Percentiles rank a stretch among this genome's conserved stretches.
Conservation (phyloP, 2,329 filamentous ascomycete genomes). For the Diplodia seriata region DNA sequence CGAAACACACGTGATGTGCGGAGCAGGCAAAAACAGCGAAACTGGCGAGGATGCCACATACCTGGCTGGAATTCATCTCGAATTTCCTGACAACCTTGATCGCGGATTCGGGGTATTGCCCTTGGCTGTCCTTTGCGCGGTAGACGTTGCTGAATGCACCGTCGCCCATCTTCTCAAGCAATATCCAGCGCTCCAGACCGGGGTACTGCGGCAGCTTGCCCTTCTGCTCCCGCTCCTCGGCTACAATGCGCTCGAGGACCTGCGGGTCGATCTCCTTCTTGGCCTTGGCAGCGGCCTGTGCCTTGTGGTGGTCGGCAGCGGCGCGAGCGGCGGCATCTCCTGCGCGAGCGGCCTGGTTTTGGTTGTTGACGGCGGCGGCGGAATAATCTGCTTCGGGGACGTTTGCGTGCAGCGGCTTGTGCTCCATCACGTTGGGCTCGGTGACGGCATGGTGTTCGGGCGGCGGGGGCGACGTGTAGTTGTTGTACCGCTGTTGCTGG, state of each 20-base stretch:
- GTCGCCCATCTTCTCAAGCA: slow-evolving; percentile 97
- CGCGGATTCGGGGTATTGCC: slow-evolving; percentile 79
- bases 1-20: slow-evolving; percentile 20
- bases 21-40: slow-evolving; percentile 33
- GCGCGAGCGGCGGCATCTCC: slow-evolving; percentile 69
- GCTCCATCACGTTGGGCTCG: slow-evolving; percentile 68
- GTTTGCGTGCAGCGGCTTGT: slow-evolving; percentile 60
- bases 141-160: slow-evolving; percentile 99
- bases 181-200: slow-evolving; percentile 82
- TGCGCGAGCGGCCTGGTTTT: slow-evolving; percentile 72
- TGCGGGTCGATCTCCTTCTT: slow-evolving; percentile 61
- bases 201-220: slow-evolving; percentile 87
- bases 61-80: slow-evolving; percentile 98
- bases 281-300: slow-evolving; percentile 54
- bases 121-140: slow-evolving; percentile 77
- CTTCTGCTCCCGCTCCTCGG: slow-evolving; percentile 87
- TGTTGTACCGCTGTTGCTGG: slow-evolving; percentile 55
- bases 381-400: slow-evolving; percentile 65
- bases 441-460: slow-evolving; percentile 63
- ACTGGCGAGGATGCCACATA: slow-evolving; percentile 64
- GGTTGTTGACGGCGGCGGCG: slow-evolving; percentile 65
- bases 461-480: slow-evolving; percentile 48
- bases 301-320: slow-evolving; percentile 67
- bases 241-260: slow-evolving; percentile 83
- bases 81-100: slow-evolving; percentile 99